Base-by-base conservation (phyloP, 306 rosid species). In the Cyamopsis tetragonoloba region DNA sequence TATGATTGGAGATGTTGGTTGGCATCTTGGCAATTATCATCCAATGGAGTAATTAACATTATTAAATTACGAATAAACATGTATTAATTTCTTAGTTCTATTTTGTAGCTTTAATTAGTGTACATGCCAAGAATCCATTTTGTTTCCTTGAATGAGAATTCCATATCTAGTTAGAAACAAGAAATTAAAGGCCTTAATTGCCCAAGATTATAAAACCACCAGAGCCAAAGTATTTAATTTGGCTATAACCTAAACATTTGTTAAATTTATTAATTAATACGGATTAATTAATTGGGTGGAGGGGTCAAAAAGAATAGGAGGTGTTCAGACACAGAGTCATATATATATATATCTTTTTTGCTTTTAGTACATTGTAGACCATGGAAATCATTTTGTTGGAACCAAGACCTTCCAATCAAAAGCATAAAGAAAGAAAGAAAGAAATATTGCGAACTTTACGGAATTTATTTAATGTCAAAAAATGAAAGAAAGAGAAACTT, bases 321-420 rank as follows among this genome's bases (percentile, higher is more conserved):
- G 69, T 64, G n/a, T 77, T 77, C 82, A 46, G 79, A 75, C 82
- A 56, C 38, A 19, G 41, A 28, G 81, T 69, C 72, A 73, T 81
- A n/a, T n/a, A n/a, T n/a, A n/a, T n/a, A n/a, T n/a, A n/a, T n/a
- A n/a, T n/a, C n/a, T n/a, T 87, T 81, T 78, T 82, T 80, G 78
- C 84, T 80, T 83, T 80, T 80, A 48, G 70, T 75, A 66, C 71
- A 79, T 74, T 78, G 87, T 77, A 77, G 91, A 76, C 91, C 91
- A 76, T 70, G 27, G 62, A 84, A 84, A 89, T 81, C 70, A 83
- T 81, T 70, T 62, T 83, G 66, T 68, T 79, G 80, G 76, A 80
- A 80, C 70, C 64, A 75, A 69, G 81, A 70, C 49, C 75, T 71
- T 82, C 79, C 74, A 49, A 77, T 71, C 63, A 63, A 77, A 82